Evolutionary conservation across 176 grass and related monocot species (phyloP).

Genomic region (Lolium multiflorum): DNA sequence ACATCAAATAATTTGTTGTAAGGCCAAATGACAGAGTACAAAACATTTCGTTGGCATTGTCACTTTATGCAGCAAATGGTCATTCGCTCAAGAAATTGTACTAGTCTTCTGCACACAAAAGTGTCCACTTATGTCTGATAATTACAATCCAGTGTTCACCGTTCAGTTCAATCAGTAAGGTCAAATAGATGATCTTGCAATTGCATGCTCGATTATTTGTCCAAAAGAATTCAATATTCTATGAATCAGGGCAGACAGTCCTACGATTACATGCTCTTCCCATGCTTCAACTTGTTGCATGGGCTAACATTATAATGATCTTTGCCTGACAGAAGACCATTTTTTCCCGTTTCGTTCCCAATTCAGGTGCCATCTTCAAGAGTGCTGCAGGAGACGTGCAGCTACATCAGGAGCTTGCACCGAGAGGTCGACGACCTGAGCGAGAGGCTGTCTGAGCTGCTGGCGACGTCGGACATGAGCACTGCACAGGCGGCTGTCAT

Average conservation of each 20-base stretch:
- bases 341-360: neutral
- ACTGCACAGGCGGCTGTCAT: slow-evolving; percentile 83
- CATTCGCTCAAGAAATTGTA: slow-evolving; percentile 23
- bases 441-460: slow-evolving; percentile 82
- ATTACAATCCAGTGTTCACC: slow-evolving; percentile 1
- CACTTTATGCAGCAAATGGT: slow-evolving; percentile 26
- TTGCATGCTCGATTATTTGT: slow-evolving; percentile 25
- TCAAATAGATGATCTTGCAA: neutral
- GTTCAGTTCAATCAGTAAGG: neutral
- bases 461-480: slow-evolving; percentile 74
- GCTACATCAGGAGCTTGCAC: slow-evolving; percentile 84
- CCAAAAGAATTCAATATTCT: neutral
- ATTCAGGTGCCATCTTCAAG: slow-evolving; percentile 70
- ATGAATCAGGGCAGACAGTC: neutral
- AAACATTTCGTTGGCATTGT: neutral
- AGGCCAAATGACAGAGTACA: slow-evolving; percentile 66
- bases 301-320: neutral
- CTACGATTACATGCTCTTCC: neutral
- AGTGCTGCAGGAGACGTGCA: slow-evolving; percentile 94
- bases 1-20: neutral
- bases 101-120: neutral
- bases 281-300: neutral
- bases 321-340: neutral
- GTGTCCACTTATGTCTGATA: neutral
- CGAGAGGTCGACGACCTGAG: slow-evolving; percentile 84